Conservation (phyloP, 306 rosid species). For the Malus orientalis region DNA sequence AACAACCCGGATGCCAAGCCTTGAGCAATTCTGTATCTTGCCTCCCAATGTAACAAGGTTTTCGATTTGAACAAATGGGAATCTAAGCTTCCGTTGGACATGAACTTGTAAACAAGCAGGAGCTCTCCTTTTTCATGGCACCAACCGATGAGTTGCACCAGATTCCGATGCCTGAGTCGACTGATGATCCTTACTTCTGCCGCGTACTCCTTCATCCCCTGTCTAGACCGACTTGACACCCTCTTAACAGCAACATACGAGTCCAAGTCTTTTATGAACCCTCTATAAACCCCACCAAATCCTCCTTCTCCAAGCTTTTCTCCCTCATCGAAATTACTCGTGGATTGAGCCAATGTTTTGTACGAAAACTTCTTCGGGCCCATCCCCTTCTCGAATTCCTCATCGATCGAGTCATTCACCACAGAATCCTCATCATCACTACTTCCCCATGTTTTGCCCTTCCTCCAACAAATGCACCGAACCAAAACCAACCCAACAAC, state of each 20-base stretch:
- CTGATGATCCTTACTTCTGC: not conserved
- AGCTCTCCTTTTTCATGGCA: not conserved
- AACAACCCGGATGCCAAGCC: not conserved
- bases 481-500: not conserved
- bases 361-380: not conserved
- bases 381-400: not conserved
- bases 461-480: not conserved
- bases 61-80: not conserved
- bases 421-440: not conserved
- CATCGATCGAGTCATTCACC: not conserved
- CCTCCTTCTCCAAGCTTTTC: conserved; percentile 11
- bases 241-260: too few relatives aligned
- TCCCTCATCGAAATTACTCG: not conserved
- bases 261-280: too few relatives aligned
- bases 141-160: conserved; percentile 3
- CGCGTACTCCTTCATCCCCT: conserved; percentile 2
- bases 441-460: not conserved
- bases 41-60: not conserved
- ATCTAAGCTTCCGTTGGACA: not conserved
- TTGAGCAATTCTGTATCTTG: not conserved
- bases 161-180: conserved; percentile 3
- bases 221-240: not conserved
- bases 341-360: not conserved
- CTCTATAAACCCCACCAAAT: conserved; percentile 1
- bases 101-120: not conserved